Evolutionary conservation across 441 rosid genomes (phyloP).

Genomic region (Populus hybrid): DNA sequence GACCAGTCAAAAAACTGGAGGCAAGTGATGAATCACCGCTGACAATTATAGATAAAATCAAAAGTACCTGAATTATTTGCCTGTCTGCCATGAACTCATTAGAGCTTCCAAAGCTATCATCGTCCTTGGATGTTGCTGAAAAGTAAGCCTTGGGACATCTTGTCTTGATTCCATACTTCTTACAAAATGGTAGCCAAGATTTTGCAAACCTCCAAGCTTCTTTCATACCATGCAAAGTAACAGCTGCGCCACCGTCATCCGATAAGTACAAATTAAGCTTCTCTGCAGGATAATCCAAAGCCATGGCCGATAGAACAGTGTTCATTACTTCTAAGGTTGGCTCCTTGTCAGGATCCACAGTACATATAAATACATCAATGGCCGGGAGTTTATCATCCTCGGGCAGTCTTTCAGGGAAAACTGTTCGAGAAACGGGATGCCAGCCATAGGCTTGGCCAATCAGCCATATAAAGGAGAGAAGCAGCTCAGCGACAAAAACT

Average conservation of each 20-base stretch:
- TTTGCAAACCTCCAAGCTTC: constrained; percentile 39
- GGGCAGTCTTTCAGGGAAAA: constrained; percentile 34
- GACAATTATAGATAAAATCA: too few species aligned
- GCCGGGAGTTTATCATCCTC: constrained; percentile 27
- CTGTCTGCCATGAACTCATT: background rate
- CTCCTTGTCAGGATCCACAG: constrained; percentile 37
- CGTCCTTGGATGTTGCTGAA: constrained; percentile 7
- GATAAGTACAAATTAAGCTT: constrained; percentile 43
- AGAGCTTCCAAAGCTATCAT: background rate
- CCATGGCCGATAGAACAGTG: constrained; percentile 41
- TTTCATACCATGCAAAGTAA: constrained; percentile 32
- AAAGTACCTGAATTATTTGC: background rate
- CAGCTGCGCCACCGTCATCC: constrained; percentile 38
- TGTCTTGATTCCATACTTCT: constrained; percentile 28
- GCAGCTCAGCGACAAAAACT: constrained; percentile 34
- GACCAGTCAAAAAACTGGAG: too few species aligned
- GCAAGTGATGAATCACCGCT: too few species aligned
- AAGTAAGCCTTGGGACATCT: constrained; percentile 37
- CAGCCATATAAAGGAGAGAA: constrained; percentile 34
- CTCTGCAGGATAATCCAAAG: constrained; percentile 36
- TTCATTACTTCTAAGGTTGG: constrained; percentile 36
- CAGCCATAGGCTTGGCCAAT: constrained; percentile 21
- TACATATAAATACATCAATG: constrained; percentile 35
- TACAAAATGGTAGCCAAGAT: constrained; percentile 45
- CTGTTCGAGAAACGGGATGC: constrained; percentile 28